Base-by-base conservation (phyloP, 1,284 basidiomycete genomes). In the Lentinula novae-zelandiae region DNA sequence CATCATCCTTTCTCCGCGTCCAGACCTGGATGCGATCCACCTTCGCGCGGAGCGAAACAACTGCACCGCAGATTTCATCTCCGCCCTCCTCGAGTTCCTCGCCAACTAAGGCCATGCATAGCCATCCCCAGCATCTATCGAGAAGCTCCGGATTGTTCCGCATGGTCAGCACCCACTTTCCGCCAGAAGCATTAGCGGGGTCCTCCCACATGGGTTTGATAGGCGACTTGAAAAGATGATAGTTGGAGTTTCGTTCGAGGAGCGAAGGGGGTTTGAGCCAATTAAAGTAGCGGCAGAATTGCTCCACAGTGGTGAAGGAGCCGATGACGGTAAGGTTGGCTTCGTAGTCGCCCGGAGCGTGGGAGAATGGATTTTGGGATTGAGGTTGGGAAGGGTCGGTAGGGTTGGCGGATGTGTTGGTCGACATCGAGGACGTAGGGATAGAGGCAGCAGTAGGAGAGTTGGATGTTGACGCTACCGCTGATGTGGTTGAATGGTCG, bases 141-240 rank as follows among this genome's bases (percentile, higher is more conserved):
- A 96, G 77, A 64, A 96, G 72, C 39, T 77, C 76, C 4, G 90
- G 86, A 67, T 90, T 92, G 63, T 89, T 87, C 73, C 90, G 90
- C 86, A 97, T 92, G 66, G 95, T 94, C 57, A 97, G 75, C 17
- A 94, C 92, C 95, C 95, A 98, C 75, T 96, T 96, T 40, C 95
- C 95, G 27, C 95, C 95, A 54, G 88, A 82, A 8, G 90, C 89
- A 72, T 98, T 98, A 53, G 93, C 91, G 27, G 86, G 85, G 71
- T 97, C 95, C 75, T 97, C 95, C 95, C 95, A 97, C 92, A 96
- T 96, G 46, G 94, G 91, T 70, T 93, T 94, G 76, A 92, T 92
- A 39, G 90, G 90, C 33, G 85, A 81, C 75, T 97, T 97, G 85
- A 98, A 98, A 60, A 97, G 78, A 71, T 97, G 95, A 70, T 96